Percentiles rank a stretch among this genome's conserved stretches.
These are phyloP conservation scores for Aphanocladium album DNA, from an alignment of 2,329 filamentous ascomycete species.

Conservation along the genomic window DNA sequence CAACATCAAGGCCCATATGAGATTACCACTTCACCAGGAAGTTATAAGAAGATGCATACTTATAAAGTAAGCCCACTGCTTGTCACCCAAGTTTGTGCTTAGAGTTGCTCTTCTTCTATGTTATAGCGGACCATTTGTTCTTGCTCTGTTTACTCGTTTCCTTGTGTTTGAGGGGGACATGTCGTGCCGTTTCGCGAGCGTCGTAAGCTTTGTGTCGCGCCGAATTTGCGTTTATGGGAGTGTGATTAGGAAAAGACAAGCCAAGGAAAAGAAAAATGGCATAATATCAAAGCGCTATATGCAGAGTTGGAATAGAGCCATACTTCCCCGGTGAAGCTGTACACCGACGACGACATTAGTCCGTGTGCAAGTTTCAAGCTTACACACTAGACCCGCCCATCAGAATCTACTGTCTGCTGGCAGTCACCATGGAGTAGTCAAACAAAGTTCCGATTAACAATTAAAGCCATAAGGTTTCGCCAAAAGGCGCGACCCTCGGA, in stretches of 20 bases:
- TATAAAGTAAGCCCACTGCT: too few relatives aligned
- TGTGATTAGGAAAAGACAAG: neutral
- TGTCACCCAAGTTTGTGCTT: too few relatives aligned
- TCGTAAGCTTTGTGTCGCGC: too few relatives aligned
- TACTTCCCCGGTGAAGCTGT: neutral
- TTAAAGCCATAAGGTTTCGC: neutral
- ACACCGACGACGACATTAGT: constrained; percentile 1
- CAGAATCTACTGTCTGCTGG: neutral
- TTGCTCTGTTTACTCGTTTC: too few relatives aligned
- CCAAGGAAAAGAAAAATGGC: neutral
- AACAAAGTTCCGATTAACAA: neutral
- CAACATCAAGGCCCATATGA: too few relatives aligned
- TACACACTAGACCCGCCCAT: neutral
- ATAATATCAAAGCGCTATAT: neutral
- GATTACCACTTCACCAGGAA: too few relatives aligned
- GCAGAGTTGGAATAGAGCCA: neutral
- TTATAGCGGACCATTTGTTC: too few relatives aligned
- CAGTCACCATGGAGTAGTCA: neutral
- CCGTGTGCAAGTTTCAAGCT: constrained; percentile 7
- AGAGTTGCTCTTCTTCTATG: too few relatives aligned
- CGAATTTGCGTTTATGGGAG: too few relatives aligned
- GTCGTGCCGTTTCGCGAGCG: too few relatives aligned
- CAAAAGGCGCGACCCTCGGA: neutral
- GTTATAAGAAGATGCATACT: too few relatives aligned
- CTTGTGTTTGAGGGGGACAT: neutral